A percentile compares a stretch with the other conserved stretches of the same genome.
Evolutionary conservation across 352 stramenopile genomes (phyloP).

Genomic region (Pythium phragmitis): DNA sequence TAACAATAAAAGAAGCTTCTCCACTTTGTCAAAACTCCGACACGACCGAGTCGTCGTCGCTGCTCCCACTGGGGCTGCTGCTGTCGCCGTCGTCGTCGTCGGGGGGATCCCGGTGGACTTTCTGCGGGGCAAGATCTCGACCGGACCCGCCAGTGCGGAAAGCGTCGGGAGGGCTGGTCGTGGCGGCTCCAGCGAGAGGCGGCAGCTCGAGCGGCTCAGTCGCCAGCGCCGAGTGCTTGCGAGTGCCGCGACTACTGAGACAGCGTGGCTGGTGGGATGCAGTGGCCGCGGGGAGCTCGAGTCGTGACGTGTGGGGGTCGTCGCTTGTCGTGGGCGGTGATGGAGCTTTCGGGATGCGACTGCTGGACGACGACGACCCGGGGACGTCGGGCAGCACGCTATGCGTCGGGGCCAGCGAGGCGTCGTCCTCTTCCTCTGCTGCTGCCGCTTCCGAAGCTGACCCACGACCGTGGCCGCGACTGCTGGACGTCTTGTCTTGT

Average conservation of each 20-base stretch:
- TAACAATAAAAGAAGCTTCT: not conserved
- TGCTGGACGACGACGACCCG: slow-evolving; percentile 1
- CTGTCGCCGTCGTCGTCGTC: slow-evolving; percentile 14
- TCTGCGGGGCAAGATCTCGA: not conserved
- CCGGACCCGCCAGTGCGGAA: not conserved
- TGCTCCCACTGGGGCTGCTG: slow-evolving; percentile 5
- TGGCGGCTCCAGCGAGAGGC: not conserved
- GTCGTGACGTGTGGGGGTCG: not conserved
- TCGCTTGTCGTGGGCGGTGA: not conserved
- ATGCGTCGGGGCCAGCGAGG: not conserved
- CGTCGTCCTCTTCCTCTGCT: not conserved
- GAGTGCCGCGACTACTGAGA: not conserved
- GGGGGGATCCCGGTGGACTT: not conserved
- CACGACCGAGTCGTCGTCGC: slow-evolving; percentile 28
- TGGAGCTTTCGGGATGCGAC: not conserved
- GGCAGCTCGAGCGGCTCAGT: slow-evolving; percentile 28
- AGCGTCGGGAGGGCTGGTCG: no score
- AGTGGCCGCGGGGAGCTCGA: slow-evolving; percentile 1
- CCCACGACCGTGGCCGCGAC: not conserved
- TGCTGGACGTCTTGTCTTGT: slow-evolving; percentile 4
- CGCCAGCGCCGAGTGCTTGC: not conserved
- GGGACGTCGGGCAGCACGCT: slow-evolving; percentile 19
- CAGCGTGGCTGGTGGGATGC: not conserved
- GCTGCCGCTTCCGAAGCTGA: not conserved
- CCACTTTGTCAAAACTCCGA: slow-evolving; percentile 32